Evolutionary conservation across 805 yeast species (phyloP).

Genomic region (Yamadazyma sp.): DNA sequence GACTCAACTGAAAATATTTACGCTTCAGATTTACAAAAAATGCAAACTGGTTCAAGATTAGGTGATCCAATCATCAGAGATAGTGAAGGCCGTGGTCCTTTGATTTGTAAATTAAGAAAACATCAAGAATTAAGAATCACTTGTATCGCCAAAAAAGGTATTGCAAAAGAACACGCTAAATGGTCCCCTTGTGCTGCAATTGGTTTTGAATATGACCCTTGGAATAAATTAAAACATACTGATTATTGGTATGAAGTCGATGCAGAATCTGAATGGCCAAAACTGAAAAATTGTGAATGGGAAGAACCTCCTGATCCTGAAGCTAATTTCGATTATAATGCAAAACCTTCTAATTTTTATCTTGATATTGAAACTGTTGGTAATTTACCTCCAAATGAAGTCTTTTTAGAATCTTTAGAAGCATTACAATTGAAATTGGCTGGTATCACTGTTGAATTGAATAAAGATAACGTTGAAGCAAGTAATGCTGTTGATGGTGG

Average conservation of each 20-base stretch:
- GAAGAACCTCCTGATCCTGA: slow-evolving; percentile 93
- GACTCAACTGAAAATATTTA: slow-evolving; percentile 89
- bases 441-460: slow-evolving; percentile 70
- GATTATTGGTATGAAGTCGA: slow-evolving; percentile 95
- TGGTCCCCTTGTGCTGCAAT: slow-evolving; percentile 97
- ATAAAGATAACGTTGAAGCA: slow-evolving; percentile 41
- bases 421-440: slow-evolving; percentile 90
- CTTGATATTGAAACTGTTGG: slow-evolving; percentile 93
- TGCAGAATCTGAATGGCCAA: slow-evolving; percentile 92
- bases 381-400: slow-evolving; percentile 82
- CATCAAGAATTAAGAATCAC: slow-evolving; percentile 86
- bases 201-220: slow-evolving; percentile 98
- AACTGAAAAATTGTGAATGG: slow-evolving; percentile 82
- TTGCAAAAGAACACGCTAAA: slow-evolving; percentile 96
- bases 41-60: slow-evolving; percentile 44
- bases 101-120: slow-evolving; percentile 85
- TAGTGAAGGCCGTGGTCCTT: slow-evolving; percentile 74
- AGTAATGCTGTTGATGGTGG: slow-evolving; percentile 41
- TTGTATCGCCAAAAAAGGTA: slow-evolving; percentile 97
- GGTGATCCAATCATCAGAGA: slow-evolving; percentile 89
- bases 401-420: slow-evolving; percentile 77
- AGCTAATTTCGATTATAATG: slow-evolving; percentile 80
- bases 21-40: slow-evolving; percentile 66
- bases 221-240: slow-evolving; percentile 95
- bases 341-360: slow-evolving; percentile 78